Conservation (phyloP, 2,329 filamentous ascomycete species). For the Epichloe sylvatica region DNA sequence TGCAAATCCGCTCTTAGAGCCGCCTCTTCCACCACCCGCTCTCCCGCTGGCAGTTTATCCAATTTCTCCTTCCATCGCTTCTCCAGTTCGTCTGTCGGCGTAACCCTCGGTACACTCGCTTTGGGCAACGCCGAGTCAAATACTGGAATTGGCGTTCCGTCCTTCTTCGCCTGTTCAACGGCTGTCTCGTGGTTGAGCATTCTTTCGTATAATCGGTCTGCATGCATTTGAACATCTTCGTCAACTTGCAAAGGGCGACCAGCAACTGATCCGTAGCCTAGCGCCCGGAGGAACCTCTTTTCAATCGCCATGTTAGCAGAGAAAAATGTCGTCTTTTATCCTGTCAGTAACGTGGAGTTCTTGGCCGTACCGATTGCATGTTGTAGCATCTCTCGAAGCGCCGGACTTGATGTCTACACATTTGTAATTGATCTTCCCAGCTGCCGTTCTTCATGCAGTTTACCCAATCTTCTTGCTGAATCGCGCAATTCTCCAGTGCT, state of each 20-base stretch:
- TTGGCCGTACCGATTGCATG: constrained; percentile 57
- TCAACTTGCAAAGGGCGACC: constrained; percentile 54
- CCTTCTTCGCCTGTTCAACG: constrained; percentile 54
- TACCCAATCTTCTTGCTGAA: constrained; percentile 72
- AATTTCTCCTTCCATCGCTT: constrained; percentile 39
- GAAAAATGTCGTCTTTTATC: too few species aligned
- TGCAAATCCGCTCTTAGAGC: constrained; percentile 49
- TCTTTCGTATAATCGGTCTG: constrained; percentile 75
- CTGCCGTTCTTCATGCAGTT: constrained; percentile 67
- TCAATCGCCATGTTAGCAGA: not conserved
- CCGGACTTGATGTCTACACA: constrained; percentile 67
- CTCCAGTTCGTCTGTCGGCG: constrained; percentile 32
- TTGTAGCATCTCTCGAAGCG: constrained; percentile 77
- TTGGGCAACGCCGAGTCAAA: constrained; percentile 43
- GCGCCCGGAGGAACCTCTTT: constrained; percentile 73
- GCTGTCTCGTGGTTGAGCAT: constrained; percentile 71
- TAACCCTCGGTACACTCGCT: constrained; percentile 11
- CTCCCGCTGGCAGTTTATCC: constrained; percentile 41
- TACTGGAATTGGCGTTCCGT: constrained; percentile 42
- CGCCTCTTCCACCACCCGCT: constrained; percentile 48
- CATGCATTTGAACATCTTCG: constrained; percentile 90
- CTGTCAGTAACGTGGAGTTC: too few species aligned
- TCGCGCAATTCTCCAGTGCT: constrained; percentile 83
- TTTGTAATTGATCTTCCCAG: constrained; percentile 53
- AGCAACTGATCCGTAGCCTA: constrained; percentile 67